These are phyloP conservation scores for Emergomyces pasteurianus DNA, from an alignment of 2,329 filamentous ascomycete genomes.

Conservation along the genomic window DNA sequence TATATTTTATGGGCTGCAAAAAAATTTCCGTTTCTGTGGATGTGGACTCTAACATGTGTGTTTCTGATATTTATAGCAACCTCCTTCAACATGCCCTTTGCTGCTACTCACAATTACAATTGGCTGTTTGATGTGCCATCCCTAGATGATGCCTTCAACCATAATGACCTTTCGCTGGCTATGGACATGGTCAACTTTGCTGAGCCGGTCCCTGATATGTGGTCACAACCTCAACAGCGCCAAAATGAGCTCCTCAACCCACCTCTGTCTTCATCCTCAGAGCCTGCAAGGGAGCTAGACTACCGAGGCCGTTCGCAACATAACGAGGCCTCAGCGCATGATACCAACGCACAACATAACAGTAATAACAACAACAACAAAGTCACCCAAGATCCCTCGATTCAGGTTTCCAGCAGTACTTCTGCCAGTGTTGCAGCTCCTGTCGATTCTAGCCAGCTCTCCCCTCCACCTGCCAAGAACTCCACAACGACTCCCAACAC, in stretches of 20 bases:
- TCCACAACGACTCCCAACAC: background rate
- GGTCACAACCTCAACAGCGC: conserved; percentile 3
- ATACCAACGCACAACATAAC: background rate
- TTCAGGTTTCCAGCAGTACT: background rate
- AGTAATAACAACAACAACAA: background rate
- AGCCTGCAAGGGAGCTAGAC: background rate
- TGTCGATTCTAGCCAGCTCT: background rate
- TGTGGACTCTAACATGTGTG: background rate
- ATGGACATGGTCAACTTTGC: conserved; percentile 16
- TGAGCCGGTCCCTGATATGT: conserved; percentile 10
- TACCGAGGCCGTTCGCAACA: background rate
- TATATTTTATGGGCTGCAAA: background rate
- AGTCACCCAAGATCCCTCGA: background rate
- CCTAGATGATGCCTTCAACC: conserved; percentile 26
- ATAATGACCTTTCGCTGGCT: conserved; percentile 16
- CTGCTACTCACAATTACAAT: conserved; percentile 50
- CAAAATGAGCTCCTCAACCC: background rate
- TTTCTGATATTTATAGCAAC: conserved; percentile 29
- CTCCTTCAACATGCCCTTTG: conserved; percentile 55
- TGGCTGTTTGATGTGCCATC: conserved; percentile 44
- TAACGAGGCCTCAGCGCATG: background rate
- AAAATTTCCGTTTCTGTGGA: background rate
- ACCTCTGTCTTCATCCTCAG: background rate
- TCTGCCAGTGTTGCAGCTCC: background rate
- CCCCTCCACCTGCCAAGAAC: background rate